These are phyloP conservation scores for Dryas drummondii DNA, from an alignment of 306 rosid genomes.

Conservation along the genomic window DNA sequence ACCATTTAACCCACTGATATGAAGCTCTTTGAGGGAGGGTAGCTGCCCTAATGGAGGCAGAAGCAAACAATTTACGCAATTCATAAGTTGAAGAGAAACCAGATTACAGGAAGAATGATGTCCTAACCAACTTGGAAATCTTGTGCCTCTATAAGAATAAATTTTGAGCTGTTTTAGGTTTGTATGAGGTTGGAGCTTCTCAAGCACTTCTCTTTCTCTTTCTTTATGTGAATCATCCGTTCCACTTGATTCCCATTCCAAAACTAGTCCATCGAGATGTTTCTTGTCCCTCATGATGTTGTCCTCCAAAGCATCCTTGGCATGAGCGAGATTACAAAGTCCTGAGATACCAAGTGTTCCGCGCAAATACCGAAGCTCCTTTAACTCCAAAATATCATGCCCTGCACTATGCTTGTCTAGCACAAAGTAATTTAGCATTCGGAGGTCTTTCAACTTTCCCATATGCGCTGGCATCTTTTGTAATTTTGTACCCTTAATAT, in stretches of 20 bases:
- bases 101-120: not conserved
- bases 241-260: slow-evolving; percentile 12
- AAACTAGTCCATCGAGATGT: not conserved
- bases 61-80: not conserved
- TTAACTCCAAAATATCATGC: not conserved
- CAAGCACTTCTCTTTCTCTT: slow-evolving; percentile 7
- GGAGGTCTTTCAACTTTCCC: not conserved
- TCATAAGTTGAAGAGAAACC: not conserved
- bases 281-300: not conserved
- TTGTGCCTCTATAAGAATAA: not conserved
- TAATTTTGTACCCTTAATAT: not conserved
- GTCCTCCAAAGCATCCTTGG: slow-evolving; percentile 11
- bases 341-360: slow-evolving; percentile 9
- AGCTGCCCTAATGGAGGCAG: slow-evolving; percentile 25
- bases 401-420: not conserved
- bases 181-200: slow-evolving; percentile 14
- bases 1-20: not conserved
- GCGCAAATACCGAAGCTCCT: slow-evolving; percentile 5
- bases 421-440: not conserved
- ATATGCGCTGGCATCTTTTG: not conserved
- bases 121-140: slow-evolving; percentile 29
- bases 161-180: not conserved
- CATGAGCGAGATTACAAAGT: slow-evolving; percentile 1
- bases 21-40: slow-evolving; percentile 11
- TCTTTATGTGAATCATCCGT: not conserved